Conservation (phyloP, 2,329 filamentous ascomycete genomes). For the Ophiostoma angusticollis region DNA sequence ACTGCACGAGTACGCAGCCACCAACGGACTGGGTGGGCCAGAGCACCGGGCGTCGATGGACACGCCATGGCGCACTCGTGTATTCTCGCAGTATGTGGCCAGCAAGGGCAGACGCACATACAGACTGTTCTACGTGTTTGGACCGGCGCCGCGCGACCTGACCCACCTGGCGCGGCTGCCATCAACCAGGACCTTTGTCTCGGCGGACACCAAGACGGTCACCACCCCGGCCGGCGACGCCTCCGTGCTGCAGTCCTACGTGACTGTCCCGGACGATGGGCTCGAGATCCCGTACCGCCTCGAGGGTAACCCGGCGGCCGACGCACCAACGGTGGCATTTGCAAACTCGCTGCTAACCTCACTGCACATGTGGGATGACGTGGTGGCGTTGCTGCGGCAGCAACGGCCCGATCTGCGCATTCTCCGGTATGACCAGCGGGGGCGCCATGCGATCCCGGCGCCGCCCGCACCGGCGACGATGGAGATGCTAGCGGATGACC, state of each 20-base stretch:
- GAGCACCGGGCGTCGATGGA: conserved; percentile 50
- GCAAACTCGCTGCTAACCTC: conserved; percentile 71
- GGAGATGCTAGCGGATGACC: conserved; percentile 54
- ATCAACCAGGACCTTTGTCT: conserved; percentile 35
- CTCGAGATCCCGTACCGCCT: conserved; percentile 60
- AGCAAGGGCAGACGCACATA: conserved; percentile 48
- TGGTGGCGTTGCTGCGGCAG: conserved; percentile 49
- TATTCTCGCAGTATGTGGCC: conserved; percentile 46
- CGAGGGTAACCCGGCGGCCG: conserved; percentile 54
- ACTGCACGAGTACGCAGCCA: conserved; percentile 58
- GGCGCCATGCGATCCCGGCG: conserved; percentile 40
- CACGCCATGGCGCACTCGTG: conserved; percentile 47
- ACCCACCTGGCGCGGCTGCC: conserved; percentile 38
- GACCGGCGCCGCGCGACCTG: conserved; percentile 58
- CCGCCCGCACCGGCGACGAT: conserved; percentile 42
- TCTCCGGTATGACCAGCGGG: conserved; percentile 66
- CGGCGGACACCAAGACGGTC: conserved; percentile 40
- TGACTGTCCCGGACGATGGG: conserved; percentile 53
- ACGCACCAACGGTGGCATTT: conserved; percentile 61
- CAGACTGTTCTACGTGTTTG: conserved; percentile 68
- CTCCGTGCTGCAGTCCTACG: conserved; percentile 51
- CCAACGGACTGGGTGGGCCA: conserved; percentile 52
- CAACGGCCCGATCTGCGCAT: conserved; percentile 55
- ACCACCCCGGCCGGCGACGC: conserved; percentile 33
- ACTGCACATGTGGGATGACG: conserved; percentile 67